phyloP scores from a whole-genome alignment of 495 filamentous ascomycete genomes.

The Aspergillus coremiiformis region DNA sequence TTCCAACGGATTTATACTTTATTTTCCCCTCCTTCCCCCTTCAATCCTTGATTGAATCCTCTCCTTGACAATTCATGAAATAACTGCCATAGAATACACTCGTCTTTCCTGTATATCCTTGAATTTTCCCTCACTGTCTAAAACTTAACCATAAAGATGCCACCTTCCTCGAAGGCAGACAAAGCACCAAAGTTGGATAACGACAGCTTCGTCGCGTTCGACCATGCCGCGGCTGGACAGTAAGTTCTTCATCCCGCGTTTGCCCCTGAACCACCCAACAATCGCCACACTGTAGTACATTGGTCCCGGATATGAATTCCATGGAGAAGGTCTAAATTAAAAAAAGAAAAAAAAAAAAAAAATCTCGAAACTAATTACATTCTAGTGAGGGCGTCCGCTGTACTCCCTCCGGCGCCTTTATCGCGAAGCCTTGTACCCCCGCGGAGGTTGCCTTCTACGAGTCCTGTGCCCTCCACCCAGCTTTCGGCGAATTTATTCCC shows the following conservation, averaged over 20 bases:
- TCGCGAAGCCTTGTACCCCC: conserved; percentile 90
- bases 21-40: background rate
- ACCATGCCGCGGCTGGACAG: conserved; percentile 89
- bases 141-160: conserved; percentile 23
- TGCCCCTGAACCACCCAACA: background rate
- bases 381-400: conserved; percentile 86
- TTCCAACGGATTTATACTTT: background rate
- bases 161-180: conserved; percentile 29
- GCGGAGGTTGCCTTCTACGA: conserved; percentile 92
- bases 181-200: conserved; percentile 35
- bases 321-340: no score
- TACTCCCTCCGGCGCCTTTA: conserved; percentile 72
- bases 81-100: background rate
- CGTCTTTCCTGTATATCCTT: background rate
- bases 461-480: conserved; percentile 58
- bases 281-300: background rate
- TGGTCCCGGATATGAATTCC: no score
- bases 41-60: background rate
- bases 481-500: conserved; percentile 73
- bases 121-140: background rate
- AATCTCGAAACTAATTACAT: conserved; percentile 2
- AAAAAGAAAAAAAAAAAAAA: no score
- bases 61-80: background rate
- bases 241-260: conserved; percentile 44
- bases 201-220: conserved; percentile 61